These are phyloP conservation scores for Podila verticillata DNA, from an alignment of 192 early-diverging fungal genomes.

Conservation along the genomic window DNA sequence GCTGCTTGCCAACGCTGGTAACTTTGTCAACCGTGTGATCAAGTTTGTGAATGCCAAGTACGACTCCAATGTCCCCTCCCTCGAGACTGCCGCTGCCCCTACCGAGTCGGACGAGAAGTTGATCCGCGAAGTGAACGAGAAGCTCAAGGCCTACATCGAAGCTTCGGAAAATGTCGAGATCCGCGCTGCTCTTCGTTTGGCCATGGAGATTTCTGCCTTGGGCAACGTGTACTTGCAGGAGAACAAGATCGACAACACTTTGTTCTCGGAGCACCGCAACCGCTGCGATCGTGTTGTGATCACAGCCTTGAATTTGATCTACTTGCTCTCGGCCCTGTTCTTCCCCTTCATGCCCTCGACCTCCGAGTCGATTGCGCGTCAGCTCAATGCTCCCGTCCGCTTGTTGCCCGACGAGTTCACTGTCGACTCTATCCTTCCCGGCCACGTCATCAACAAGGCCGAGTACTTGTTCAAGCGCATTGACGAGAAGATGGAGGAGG, in stretches of 20 bases:
- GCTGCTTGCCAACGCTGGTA: conserved; percentile 94
- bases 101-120: conserved; percentile 74
- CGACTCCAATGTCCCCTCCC: conserved; percentile 78
- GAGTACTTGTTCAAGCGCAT: conserved; percentile 94
- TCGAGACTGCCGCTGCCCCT: conserved; percentile 54
- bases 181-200: conserved; percentile 79
- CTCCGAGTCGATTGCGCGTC: conserved; percentile 77
- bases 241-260: conserved; percentile 88
- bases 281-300: conserved; percentile 91
- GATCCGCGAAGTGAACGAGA: conserved; percentile 83
- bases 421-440: conserved; percentile 75
- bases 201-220: conserved; percentile 94
- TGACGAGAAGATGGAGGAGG: conserved; percentile 84
- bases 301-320: conserved; percentile 86
- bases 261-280: conserved; percentile 80
- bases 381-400: conserved; percentile 87
- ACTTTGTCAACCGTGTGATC: conserved; percentile 97
- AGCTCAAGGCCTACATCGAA: conserved; percentile 81
- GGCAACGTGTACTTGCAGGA: conserved; percentile 97
- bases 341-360: conserved; percentile 95
- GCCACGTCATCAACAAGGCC: conserved; percentile 86
- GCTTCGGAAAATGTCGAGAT: conserved; percentile 87
- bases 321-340: conserved; percentile 87
- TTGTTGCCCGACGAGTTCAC: conserved; percentile 80
- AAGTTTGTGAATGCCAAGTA: conserved; percentile 96